Percentiles rank a stretch among this genome's conserved stretches.
Evolutionary conservation across 2,329 filamentous ascomycete genomes (phyloP).

Genomic region (Monilinia fructigena): DNA sequence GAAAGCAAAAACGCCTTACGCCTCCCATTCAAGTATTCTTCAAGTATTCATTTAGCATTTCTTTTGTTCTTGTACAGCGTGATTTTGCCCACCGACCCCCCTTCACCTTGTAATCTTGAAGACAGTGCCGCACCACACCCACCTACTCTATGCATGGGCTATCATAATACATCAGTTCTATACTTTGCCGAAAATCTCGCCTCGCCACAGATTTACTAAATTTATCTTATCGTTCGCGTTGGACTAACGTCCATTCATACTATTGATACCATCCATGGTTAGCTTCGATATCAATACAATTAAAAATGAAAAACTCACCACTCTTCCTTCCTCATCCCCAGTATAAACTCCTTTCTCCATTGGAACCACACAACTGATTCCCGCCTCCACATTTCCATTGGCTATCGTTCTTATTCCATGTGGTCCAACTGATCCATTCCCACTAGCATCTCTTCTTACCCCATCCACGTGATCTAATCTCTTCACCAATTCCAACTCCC

Average conservation of each 20-base stretch:
- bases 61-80: not conserved
- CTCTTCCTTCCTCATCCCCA: slow-evolving; percentile 87
- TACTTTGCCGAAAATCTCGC: not conserved
- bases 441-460: slow-evolving; percentile 50
- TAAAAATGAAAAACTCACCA: slow-evolving; percentile 56
- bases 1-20: slow-evolving; percentile 8
- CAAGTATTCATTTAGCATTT: not conserved
- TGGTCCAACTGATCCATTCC: slow-evolving; percentile 42
- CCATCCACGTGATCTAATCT: slow-evolving; percentile 77
- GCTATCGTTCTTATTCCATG: slow-evolving; percentile 12
- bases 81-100: too few relatives aligned
- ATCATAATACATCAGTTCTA: slow-evolving; percentile 14
- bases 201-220: not conserved
- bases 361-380: slow-evolving; percentile 82
- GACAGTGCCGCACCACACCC: not conserved
- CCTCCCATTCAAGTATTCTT: not conserved
- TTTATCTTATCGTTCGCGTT: slow-evolving; percentile 44
- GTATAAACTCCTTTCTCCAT: slow-evolving; percentile 85
- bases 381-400: slow-evolving; percentile 54
- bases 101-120: not conserved
- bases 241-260: slow-evolving; percentile 48
- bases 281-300: not conserved
- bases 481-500: slow-evolving; percentile 76
- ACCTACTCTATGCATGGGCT: slow-evolving; percentile 3
- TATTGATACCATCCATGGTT: slow-evolving; percentile 25